These are phyloP conservation scores for Lagenidium giganteum DNA, from an alignment of 352 stramenopile species.

Conservation along the genomic window DNA sequence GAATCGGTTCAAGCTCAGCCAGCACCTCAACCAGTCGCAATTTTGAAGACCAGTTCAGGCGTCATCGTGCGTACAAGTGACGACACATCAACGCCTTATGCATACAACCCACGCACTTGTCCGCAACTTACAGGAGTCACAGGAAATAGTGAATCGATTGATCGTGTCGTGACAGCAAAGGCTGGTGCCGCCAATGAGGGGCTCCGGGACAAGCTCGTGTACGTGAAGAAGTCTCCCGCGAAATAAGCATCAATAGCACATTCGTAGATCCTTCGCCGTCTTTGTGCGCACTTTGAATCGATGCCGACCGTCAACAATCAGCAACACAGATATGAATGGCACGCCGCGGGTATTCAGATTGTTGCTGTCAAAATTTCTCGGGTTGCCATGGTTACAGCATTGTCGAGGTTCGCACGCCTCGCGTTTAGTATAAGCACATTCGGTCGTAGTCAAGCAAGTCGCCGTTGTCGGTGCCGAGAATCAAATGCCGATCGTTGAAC, in stretches of 20 bases:
- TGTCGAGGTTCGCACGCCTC: no score
- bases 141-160: neutral
- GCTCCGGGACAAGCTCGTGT: conserved; percentile 53
- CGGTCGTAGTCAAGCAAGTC: conserved; percentile 79
- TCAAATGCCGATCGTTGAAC: conserved; percentile 69
- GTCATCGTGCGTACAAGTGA: conserved; percentile 46
- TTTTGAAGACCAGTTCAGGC: conserved; percentile 37
- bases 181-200: conserved; percentile 30
- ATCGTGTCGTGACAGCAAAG: conserved; percentile 29
- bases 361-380: no score
- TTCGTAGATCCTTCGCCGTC: neutral
- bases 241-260: neutral
- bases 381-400: no score
- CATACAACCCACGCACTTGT: conserved; percentile 39
- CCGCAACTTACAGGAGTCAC: neutral
- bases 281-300: no score
- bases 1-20: conserved; percentile 16
- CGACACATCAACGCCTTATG: conserved; percentile 21
- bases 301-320: no score
- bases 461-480: conserved; percentile 71
- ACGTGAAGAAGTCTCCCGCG: conserved; percentile 37
- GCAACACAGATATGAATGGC: no score
- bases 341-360: no score
- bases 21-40: conserved; percentile 21
- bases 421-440: conserved; percentile 16